Conservation (phyloP, 148 eudicot genomes). For the Rhododendron mucronatum region DNA sequence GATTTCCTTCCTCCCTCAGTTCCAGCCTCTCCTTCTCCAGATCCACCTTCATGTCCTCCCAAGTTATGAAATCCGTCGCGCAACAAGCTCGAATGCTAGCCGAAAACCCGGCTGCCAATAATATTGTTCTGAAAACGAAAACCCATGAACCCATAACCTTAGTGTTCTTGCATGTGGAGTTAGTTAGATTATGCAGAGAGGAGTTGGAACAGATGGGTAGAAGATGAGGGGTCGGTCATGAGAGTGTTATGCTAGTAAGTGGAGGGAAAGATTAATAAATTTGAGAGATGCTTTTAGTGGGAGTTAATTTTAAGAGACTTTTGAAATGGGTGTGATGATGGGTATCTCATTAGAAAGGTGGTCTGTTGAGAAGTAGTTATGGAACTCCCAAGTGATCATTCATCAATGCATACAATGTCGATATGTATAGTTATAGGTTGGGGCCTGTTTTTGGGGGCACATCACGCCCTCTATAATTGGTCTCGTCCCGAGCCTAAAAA, state of each 20-base stretch:
- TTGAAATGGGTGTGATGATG: background rate
- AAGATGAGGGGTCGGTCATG: slow-evolving; percentile 1
- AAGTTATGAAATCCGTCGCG: slow-evolving; percentile 29
- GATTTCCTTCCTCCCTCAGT: background rate
- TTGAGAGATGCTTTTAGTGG: background rate
- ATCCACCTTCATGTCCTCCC: slow-evolving; percentile 64
- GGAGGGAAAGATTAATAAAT: background rate
- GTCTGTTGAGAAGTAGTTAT: slow-evolving; percentile 25
- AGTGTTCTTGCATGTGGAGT: background rate
- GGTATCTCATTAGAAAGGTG: background rate
- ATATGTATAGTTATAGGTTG: too few relatives aligned
- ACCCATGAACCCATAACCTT: slow-evolving; percentile 1
- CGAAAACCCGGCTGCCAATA: background rate
- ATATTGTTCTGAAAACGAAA: background rate
- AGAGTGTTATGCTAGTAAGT: background rate
- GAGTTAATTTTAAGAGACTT: background rate
- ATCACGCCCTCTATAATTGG: background rate
- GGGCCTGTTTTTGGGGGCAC: background rate
- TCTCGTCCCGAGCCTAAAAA: background rate
- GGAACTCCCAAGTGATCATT: slow-evolving; percentile 2
- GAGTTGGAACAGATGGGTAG: background rate
- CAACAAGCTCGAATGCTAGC: background rate
- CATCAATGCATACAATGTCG: too few relatives aligned
- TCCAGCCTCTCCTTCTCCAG: background rate
- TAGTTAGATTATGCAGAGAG: background rate